A percentile compares a stretch with the other conserved stretches of the same genome.
Evolutionary conservation across 164 flowering plant genomes (phyloP).

Genomic region (Echeveria elegans): DNA sequence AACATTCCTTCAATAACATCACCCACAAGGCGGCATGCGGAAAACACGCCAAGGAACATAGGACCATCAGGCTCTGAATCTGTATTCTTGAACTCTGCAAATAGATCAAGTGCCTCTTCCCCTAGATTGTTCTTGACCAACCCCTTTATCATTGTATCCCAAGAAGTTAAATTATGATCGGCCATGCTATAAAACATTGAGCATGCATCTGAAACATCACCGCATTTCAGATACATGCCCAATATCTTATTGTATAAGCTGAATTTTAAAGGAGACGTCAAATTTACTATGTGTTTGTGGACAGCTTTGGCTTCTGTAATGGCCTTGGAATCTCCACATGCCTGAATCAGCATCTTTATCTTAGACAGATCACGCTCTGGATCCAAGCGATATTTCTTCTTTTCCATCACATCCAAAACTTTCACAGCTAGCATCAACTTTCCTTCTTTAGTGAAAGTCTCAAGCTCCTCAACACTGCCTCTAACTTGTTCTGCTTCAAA

Average conservation of each 20-base stretch:
- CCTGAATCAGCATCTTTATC: background rate
- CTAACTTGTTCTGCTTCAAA: background rate
- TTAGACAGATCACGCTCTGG: background rate
- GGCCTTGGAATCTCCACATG: background rate
- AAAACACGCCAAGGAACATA: constrained; percentile 2
- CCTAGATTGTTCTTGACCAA: background rate
- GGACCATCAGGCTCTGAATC: background rate
- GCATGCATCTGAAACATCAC: background rate
- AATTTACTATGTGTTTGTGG: background rate
- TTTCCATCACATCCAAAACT: constrained; percentile 2
- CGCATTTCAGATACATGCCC: background rate
- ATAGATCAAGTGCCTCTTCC: background rate
- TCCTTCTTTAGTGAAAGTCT: background rate
- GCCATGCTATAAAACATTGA: background rate
- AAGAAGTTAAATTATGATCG: background rate
- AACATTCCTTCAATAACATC: constrained; percentile 1
- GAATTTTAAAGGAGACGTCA: background rate
- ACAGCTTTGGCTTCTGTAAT: background rate
- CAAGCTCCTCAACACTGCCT: constrained; percentile 6
- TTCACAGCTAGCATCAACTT: background rate
- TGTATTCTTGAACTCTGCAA: background rate
- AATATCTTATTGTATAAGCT: background rate
- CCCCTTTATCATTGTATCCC: constrained; percentile 3
- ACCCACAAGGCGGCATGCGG: background rate
- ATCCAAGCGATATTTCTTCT: background rate